Evolutionary conservation across 192 early-diverging fungal genomes (phyloP).

Genomic region (Podochytrium sp.): DNA sequence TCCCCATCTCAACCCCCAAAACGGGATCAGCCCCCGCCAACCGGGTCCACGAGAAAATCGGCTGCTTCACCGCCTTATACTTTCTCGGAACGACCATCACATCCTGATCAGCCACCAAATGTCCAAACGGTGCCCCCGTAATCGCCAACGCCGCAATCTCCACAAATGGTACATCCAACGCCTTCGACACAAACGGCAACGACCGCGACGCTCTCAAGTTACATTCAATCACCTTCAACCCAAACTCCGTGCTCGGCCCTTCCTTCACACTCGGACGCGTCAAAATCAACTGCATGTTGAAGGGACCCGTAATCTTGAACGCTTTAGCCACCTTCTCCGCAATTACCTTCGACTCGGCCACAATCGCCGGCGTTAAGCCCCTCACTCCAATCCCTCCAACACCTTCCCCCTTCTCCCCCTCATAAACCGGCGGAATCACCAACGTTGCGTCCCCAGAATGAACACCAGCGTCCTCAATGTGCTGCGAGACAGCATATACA

Average conservation of each 20-base stretch:
- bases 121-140: conserved; percentile 57
- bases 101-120: conserved; percentile 50
- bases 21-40: conserved; percentile 94
- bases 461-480: conserved; percentile 96
- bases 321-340: conserved; percentile 85
- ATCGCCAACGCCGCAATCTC: conserved; percentile 87
- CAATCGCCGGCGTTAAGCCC: conserved; percentile 53
- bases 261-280: conserved; percentile 31
- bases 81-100: conserved; percentile 43
- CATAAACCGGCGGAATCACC: conserved; percentile 74
- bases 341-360: conserved; percentile 65
- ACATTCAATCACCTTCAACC: conserved; percentile 97
- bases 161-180: conserved; percentile 88
- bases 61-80: conserved; percentile 92
- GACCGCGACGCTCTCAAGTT: conserved; percentile 97
- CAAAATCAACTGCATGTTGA: conserved; percentile 97
- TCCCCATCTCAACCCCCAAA: conserved; percentile 98
- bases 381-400: conserved; percentile 34
- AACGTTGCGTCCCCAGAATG: conserved; percentile 97
- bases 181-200: conserved; percentile 98
- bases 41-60: conserved; percentile 96
- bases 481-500: conserved; percentile 91
- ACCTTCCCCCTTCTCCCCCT: conserved; percentile 37
- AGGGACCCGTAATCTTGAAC: conserved; percentile 96
- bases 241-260: conserved; percentile 32